Evolutionary conservation across 2,329 filamentous ascomycete species (phyloP).

Genomic region (Aspergillus sp.): DNA sequence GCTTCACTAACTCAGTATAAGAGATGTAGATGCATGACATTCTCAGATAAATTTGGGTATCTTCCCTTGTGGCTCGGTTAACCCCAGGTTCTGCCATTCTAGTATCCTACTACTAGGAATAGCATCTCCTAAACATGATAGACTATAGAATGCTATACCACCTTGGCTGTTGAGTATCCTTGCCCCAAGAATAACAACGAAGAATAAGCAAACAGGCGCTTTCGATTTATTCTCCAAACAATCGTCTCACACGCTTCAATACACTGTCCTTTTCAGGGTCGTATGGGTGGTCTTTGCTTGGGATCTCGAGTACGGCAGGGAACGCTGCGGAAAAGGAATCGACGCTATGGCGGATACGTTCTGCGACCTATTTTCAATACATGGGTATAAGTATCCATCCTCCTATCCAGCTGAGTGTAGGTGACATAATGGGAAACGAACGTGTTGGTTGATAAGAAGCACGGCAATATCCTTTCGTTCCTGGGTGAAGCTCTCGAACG

Average conservation of each 20-base stretch:
- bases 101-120: neutral
- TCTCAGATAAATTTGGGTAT: too few relatives aligned
- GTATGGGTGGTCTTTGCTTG: slow-evolving; percentile 97
- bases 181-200: neutral
- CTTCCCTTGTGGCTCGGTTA: too few relatives aligned
- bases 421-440: slow-evolving; percentile 38
- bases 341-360: slow-evolving; percentile 84
- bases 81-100: too few relatives aligned
- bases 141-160: too few relatives aligned
- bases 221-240: slow-evolving; percentile 55
- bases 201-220: neutral
- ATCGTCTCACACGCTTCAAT: slow-evolving; percentile 73
- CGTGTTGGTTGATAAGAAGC: slow-evolving; percentile 95
- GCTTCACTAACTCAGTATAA: too few relatives aligned
- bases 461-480: slow-evolving; percentile 96
- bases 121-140: neutral
- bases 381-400: neutral
- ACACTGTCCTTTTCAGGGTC: slow-evolving; percentile 99
- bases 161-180: too few relatives aligned
- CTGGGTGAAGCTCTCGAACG: slow-evolving; percentile 83
- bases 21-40: too few relatives aligned
- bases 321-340: slow-evolving; percentile 93
- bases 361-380: slow-evolving; percentile 66
- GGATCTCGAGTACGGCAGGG: slow-evolving; percentile 93
- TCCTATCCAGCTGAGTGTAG: neutral